Base-by-base conservation (phyloP, 2,329 filamentous ascomycete genomes). In the Fusarium sp. region DNA sequence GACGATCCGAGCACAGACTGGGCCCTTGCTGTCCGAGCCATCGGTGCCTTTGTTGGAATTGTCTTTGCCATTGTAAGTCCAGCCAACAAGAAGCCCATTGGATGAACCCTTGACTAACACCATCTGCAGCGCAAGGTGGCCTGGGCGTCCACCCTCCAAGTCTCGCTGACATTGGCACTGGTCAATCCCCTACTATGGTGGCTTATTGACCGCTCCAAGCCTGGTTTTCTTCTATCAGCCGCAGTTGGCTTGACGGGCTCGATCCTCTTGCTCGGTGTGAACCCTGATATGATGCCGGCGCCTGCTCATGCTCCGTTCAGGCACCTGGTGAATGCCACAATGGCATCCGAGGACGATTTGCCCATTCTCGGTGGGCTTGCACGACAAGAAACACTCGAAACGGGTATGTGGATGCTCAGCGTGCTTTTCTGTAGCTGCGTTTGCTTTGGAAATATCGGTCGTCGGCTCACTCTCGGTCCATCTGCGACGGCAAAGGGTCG, bases 131-230 rank as follows among this genome's bases (percentile, higher is more conserved):
- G 96, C 69, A 93, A 92, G 79, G 88, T 98, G 11, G 92, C 94
- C 2, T 99, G 96, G 96, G 88, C 94, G 73, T 98, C 94, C 10
- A 96, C 94, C 2, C 88, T 97, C n/a, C 96, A 99, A 80, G 90
- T 97, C 21, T 97, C 94, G 2, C 80, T 97, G 26, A 96, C 94
- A 1, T 89, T 99, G 49, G 93, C 94, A 22, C 88, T 98, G 62
- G 93, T 92, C 21, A 98, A 98, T 77, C 95, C 96, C 2, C 92
- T 96, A 11, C 84, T 99, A 19, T 99, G 96, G 96, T 99, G 97
- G 80, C 85, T 98, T 24, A 92, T 99, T 76, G 96, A 99, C 80
- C 92, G 95, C 51, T 96, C 94, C 46, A 90, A 89, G 71, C 88
- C 94, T 0, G 96, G 96, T 6, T 92, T 98, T 71, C 82, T 96